Base-by-base conservation (phyloP, 371 early-diverging fungal genomes). In the Dinochytrium kinnereticum region DNA sequence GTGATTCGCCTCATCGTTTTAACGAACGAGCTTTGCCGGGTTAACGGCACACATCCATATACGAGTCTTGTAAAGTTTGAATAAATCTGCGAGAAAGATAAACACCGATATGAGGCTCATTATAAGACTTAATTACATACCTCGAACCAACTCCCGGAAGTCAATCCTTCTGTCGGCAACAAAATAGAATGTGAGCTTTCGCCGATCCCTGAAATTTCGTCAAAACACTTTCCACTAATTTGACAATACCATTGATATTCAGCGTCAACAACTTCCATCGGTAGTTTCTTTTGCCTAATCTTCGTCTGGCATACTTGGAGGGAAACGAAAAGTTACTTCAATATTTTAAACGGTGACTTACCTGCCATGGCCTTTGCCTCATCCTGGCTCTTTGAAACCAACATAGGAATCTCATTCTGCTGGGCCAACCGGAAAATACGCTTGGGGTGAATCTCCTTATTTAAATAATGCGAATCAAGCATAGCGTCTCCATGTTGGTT, bases 241-340 rank as follows among this genome's bases (percentile, higher is more conserved):
- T n/a, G n/a, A n/a, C n/a, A n/a, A n/a, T 61, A 93, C 94, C 97
- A 97, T 84, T 98, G 98, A 78, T 95, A 98, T 83, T 98, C 98
- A 15, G 97, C 98, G 78, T 96, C 96, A 0, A 95, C 93, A 2
- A 98, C 92, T 70, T 95, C 91, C 98, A 98, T 98, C 5, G 91
- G 91, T 59, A 98, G 82, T 69, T 92, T 91, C 76, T 90, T 90
- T 72, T 94, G 94, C 55, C 92, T 88, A 59, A 94, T 94, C 78
- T 95, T 96, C 57, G 86, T 80, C 76, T 95, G 95, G 78, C 96
- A 96, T 34, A 95, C 85, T 72, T 33, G 0, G 31, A 69, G 38
- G 53, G 3, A n/a, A n/a, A n/a, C n/a, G 36, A 51, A 0, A 34
- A 33, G 24, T 59, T 28, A 71, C 33, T 19, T 59, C 2, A 19